These are phyloP conservation scores for Brassica nigra DNA, from an alignment of 345 rosid genomes.

Conservation along the genomic window DNA sequence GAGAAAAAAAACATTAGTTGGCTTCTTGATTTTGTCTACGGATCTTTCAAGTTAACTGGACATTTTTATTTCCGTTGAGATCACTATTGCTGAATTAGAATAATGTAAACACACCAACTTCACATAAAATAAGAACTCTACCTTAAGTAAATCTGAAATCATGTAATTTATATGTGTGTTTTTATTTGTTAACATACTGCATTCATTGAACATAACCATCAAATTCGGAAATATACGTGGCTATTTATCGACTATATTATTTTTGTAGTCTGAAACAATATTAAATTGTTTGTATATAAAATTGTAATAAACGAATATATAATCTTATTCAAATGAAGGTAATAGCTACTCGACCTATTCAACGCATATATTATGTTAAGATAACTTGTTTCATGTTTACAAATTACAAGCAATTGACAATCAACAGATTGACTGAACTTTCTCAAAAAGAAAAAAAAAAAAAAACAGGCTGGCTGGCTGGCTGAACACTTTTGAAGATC, in stretches of 20 bases:
- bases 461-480: too few relatives aligned
- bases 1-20: background rate
- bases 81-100: background rate
- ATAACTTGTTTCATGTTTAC: slow-evolving; percentile 38
- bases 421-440: too few relatives aligned
- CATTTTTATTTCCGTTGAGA: background rate
- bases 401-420: slow-evolving; percentile 35
- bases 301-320: background rate
- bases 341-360: background rate
- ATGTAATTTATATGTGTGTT: slow-evolving; percentile 8
- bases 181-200: slow-evolving; percentile 8
- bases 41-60: background rate
- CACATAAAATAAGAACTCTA: background rate
- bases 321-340: background rate
- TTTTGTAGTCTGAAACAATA: background rate
- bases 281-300: background rate
- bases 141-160: background rate
- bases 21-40: background rate
- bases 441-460: too few relatives aligned
- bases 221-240: background rate
- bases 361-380: slow-evolving; percentile 6
- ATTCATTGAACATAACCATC: too few relatives aligned
- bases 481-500: too few relatives aligned
- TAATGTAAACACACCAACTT: background rate
- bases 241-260: background rate